phyloP scores from a whole-genome alignment of 2,329 filamentous ascomycete genomes.

The Hypomyces rosellus region DNA sequence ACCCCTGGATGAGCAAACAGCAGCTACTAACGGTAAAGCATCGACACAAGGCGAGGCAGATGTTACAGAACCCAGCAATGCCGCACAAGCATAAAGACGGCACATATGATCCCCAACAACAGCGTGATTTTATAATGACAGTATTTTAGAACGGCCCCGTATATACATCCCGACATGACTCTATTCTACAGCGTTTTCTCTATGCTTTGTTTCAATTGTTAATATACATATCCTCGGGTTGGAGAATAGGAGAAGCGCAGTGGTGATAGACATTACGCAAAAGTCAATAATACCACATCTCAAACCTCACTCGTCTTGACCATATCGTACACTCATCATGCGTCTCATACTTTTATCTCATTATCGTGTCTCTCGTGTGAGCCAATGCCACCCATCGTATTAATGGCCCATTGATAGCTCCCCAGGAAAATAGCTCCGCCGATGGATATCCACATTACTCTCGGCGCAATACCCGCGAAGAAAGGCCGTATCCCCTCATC shows the following conservation, averaged over 20 bases:
- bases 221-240: slow-evolving; percentile 5
- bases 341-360: background rate
- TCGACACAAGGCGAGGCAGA: background rate
- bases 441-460: slow-evolving; percentile 90
- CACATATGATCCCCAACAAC: background rate
- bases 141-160: background rate
- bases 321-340: background rate
- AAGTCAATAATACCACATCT: background rate
- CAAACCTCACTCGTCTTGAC: slow-evolving; percentile 13
- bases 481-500: slow-evolving; percentile 62
- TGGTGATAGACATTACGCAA: background rate
- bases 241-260: background rate
- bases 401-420: slow-evolving; percentile 84
- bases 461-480: slow-evolving; percentile 70
- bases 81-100: background rate
- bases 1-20: background rate
- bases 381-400: slow-evolving; percentile 46
- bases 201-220: background rate
- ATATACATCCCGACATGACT: background rate
- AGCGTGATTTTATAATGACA: slow-evolving; percentile 3
- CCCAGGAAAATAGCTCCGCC: slow-evolving; percentile 93
- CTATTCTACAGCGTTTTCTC: background rate
- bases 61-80: background rate
- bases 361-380: slow-evolving; percentile 1
- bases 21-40: background rate